These are phyloP conservation scores for Annona squamosa DNA, from an alignment of 164 flowering plant genomes.

Conservation along the genomic window DNA sequence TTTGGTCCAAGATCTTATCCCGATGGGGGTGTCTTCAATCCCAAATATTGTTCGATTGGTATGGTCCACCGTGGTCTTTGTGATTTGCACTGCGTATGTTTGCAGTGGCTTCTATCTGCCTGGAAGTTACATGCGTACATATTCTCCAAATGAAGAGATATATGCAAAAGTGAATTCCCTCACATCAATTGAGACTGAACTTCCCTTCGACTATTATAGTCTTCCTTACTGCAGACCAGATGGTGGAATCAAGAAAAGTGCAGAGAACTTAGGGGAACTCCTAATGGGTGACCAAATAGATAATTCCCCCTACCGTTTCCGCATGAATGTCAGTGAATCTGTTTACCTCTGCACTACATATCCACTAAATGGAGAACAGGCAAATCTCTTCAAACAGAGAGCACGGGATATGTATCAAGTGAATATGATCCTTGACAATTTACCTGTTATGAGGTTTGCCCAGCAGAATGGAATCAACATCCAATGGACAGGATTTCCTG, in stretches of 20 bases:
- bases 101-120: slow-evolving; percentile 27
- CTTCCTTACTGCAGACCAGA: slow-evolving; percentile 26
- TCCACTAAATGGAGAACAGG: slow-evolving; percentile 18
- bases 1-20: not conserved
- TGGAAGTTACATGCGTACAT: slow-evolving; percentile 29
- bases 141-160: slow-evolving; percentile 13
- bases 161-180: slow-evolving; percentile 27
- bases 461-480: slow-evolving; percentile 21
- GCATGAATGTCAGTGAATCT: slow-evolving; percentile 20
- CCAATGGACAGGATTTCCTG: slow-evolving; percentile 44
- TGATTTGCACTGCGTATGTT: slow-evolving; percentile 7
- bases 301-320: slow-evolving; percentile 29
- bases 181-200: slow-evolving; percentile 30
- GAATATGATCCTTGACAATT: slow-evolving; percentile 38
- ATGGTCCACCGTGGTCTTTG: not conserved
- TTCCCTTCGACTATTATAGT: slow-evolving; percentile 27
- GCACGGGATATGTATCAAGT: slow-evolving; percentile 39
- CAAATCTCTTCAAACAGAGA: slow-evolving; percentile 26
- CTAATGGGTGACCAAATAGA: slow-evolving; percentile 35
- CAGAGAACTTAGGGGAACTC: slow-evolving; percentile 29
- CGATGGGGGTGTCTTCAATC: slow-evolving; percentile 4
- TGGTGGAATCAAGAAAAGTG: slow-evolving; percentile 23
- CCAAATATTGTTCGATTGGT: not conserved
- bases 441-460: slow-evolving; percentile 38
- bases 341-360: slow-evolving; percentile 24